Base-by-base conservation (phyloP, 2,329 filamentous ascomycete species). In the Byssochlamys sp. region DNA sequence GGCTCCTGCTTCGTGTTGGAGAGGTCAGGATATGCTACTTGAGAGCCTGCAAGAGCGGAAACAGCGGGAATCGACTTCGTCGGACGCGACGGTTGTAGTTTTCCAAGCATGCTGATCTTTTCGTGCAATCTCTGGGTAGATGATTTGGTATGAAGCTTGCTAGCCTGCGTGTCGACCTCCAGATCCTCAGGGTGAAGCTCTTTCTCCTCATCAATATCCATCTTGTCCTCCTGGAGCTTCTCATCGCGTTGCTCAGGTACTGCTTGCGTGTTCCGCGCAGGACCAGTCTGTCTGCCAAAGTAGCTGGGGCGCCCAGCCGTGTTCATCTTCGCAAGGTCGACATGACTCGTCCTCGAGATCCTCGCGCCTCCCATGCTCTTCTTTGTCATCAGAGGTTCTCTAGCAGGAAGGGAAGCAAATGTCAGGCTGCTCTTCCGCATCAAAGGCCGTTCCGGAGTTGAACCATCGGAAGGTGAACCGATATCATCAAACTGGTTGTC, bases 101-200 rank as follows among this genome's bases (percentile, higher is more conserved):
- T 78, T 35, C 81, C 82, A 45, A 88, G 79, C 79, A 86, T 83
- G 61, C 86, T 95, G 65, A 99, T 97, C 65, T 91, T 90, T 66
- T 97, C 92, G 63, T 96, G 91, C 14, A 99, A 79, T 50, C 89
- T 82, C 71, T 97, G 91, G 0, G 94, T 96, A n/a, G 94, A 95
- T 0, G 90, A 91, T 71, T 95, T 95, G 73, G 85, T 90, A 67
- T 92, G 87, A 1, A 81, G 72, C 63, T 80, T 82, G 4, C 81
- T 79, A 29, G 79, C 78, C 50, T 80, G 80, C 1, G 74, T 71
- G 14, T 78, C 74, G 7, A 71, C 71, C 45, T 80, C 78, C 1
- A 77, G 75, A 26, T 84, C 80, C 31, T 77, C 67, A 52, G 77
- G 72, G 25, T 72, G 67, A 68, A n/a, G 77, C 70, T 59, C 81